Evolutionary conservation across 1,139 yeast species (phyloP).

Genomic region (Suhomyces coccinellae): DNA sequence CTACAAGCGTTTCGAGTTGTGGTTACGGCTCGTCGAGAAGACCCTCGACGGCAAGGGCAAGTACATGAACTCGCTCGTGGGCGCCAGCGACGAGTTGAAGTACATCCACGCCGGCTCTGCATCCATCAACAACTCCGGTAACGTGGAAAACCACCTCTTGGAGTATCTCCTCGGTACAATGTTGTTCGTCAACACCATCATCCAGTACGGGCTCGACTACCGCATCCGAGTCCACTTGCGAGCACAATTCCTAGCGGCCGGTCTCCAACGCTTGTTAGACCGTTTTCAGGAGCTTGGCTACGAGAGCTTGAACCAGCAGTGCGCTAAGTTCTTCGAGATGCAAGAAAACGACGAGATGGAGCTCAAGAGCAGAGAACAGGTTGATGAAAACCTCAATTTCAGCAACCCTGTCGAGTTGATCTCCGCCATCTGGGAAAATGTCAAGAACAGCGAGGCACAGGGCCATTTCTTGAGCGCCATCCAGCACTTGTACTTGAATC

Average conservation of each 20-base stretch:
- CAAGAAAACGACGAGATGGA: constrained; percentile 74
- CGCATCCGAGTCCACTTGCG: constrained; percentile 74
- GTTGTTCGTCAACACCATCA: constrained; percentile 71
- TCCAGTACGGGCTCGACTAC: constrained; percentile 64
- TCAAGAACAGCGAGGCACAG: constrained; percentile 71
- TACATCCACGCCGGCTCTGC: constrained; percentile 54
- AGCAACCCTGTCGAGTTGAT: constrained; percentile 76
- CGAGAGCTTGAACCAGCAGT: constrained; percentile 65
- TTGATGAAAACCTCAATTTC: constrained; percentile 63
- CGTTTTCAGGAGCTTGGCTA: constrained; percentile 63
- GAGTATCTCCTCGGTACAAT: constrained; percentile 83
- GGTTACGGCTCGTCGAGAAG: constrained; percentile 73
- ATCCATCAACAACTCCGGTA: constrained; percentile 21
- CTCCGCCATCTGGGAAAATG: constrained; percentile 65
- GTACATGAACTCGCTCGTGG: constrained; percentile 81
- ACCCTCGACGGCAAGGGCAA: constrained; percentile 87
- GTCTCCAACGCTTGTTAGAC: constrained; percentile 62
- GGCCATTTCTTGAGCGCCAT: constrained; percentile 73
- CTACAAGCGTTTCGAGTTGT: constrained; percentile 72
- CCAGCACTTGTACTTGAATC: constrained; percentile 79
- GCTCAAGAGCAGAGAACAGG: constrained; percentile 57
- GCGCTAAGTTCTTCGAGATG: constrained; percentile 60
- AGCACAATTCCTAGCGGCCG: constrained; percentile 75
- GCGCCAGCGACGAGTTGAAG: constrained; percentile 86
- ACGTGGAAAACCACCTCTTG: constrained; percentile 62